phyloP scores from a whole-genome alignment of 768 basidiomycete genomes.

The Mycena crocata region DNA sequence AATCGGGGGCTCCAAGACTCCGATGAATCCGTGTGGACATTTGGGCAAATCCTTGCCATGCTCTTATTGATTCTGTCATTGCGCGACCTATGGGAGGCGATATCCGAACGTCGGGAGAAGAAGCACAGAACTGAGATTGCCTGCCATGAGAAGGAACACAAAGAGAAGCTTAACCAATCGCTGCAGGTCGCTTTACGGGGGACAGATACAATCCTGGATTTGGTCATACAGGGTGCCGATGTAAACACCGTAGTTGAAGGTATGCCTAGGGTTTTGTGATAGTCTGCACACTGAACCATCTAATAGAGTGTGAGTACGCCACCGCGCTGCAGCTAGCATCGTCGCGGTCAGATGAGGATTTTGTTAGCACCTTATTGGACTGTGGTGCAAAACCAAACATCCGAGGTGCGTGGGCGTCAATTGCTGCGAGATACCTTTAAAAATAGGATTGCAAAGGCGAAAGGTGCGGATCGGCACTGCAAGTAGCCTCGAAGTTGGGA shows the following conservation, averaged over 20 bases:
- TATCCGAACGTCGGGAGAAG: not conserved
- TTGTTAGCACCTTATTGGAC: not conserved
- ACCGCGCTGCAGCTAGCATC: conserved; percentile 11
- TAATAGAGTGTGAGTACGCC: not conserved
- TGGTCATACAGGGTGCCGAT: conserved; percentile 9
- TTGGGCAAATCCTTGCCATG: conserved; percentile 26
- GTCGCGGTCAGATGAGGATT: not conserved
- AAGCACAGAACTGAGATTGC: not conserved
- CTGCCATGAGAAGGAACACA: not conserved
- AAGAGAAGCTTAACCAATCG: not conserved
- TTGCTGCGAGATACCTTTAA: not conserved
- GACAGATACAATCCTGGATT: not conserved
- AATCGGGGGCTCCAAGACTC: not conserved
- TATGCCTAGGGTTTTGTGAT: not conserved
- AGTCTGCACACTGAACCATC: not conserved
- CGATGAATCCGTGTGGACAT: conserved; percentile 16
- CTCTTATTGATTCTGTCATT: conserved; percentile 17
- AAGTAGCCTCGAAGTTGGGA: not conserved
- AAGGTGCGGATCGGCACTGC: conserved; percentile 2
- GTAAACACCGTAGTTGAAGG: conserved; percentile 2
- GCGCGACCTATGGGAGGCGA: conserved; percentile 12
- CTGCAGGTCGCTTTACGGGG: not conserved
- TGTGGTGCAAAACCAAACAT: conserved; percentile 3
- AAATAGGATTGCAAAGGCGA: not conserved
- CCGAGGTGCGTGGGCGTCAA: not conserved